phyloP scores from a whole-genome alignment of 2,329 filamentous ascomycete species.

The Sclerotinia nivalis region DNA sequence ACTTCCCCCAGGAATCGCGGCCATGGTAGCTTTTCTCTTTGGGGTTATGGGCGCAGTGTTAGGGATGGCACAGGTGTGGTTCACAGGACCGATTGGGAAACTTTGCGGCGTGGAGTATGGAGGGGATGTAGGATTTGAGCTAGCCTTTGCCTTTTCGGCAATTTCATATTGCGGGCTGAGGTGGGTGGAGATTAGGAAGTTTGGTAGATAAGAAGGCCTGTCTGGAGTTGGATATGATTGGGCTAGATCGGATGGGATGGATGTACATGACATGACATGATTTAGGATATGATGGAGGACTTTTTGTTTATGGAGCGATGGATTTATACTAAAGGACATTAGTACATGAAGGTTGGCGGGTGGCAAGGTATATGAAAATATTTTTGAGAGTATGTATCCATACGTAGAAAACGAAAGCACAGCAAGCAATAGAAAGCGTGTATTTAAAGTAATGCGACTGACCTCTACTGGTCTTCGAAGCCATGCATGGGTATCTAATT shows the following conservation, averaged over 20 bases:
- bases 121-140: conserved; percentile 64
- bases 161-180: conserved; percentile 52
- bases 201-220: conserved; percentile 41
- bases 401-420: neutral
- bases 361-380: neutral
- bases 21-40: conserved; percentile 61
- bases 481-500: neutral
- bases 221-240: neutral
- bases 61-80: conserved; percentile 73
- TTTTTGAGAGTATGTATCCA: neutral
- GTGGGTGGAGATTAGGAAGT: conserved; percentile 45
- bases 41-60: conserved; percentile 66
- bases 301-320: neutral
- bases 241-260: neutral
- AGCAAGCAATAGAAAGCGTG: neutral
- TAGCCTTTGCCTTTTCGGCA: conserved; percentile 62
- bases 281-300: neutral
- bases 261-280: conserved; percentile 6
- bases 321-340: neutral
- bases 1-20: conserved; percentile 65
- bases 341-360: neutral
- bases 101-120: conserved; percentile 42
- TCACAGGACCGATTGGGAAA: conserved; percentile 64
- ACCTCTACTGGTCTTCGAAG: neutral
- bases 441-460: conserved; percentile 1